Percentiles rank a stretch among this genome's conserved stretches.
Evolutionary conservation across 192 early-diverging fungal genomes (phyloP).

Genomic region (Gonapodya prolifera): DNA sequence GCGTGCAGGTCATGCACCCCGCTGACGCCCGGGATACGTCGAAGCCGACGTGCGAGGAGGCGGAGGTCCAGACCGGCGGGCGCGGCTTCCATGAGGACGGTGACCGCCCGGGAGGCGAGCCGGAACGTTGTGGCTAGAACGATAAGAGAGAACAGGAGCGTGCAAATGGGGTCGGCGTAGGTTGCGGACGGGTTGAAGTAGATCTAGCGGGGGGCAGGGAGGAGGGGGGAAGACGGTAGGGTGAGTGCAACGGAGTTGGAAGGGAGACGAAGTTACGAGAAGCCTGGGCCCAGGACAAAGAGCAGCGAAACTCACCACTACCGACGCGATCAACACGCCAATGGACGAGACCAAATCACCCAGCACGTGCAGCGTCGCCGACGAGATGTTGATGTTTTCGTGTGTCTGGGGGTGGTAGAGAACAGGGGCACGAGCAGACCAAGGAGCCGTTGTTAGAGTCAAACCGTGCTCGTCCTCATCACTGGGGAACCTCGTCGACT

Average conservation of each 20-base stretch:
- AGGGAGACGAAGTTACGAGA: no score
- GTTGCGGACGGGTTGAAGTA: slow-evolving; percentile 35
- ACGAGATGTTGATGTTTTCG: slow-evolving; percentile 48
- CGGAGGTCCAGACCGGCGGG: slow-evolving; percentile 33
- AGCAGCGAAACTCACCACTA: slow-evolving; percentile 31
- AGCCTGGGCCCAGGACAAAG: no score
- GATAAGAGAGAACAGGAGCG: slow-evolving; percentile 38
- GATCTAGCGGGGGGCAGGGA: neutral
- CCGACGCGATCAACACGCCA: slow-evolving; percentile 65
- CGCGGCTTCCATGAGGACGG: slow-evolving; percentile 15
- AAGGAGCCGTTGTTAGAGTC: neutral
- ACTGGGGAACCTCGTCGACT: neutral
- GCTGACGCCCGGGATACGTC: slow-evolving; percentile 31
- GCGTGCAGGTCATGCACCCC: slow-evolving; percentile 47
- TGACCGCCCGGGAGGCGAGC: neutral
- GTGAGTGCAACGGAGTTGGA: no score
- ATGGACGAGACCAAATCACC: slow-evolving; percentile 69
- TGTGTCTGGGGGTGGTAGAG: neutral
- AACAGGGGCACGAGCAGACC: neutral
- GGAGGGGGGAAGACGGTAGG: neutral
- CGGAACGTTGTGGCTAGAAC: neutral
- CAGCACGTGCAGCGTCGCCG: slow-evolving; percentile 67
- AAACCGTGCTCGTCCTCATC: neutral
- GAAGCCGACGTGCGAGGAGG: slow-evolving; percentile 25
- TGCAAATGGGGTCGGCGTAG: slow-evolving; percentile 68